Conservation (phyloP, 371 early-diverging fungal species). For the Apophysomyces variabilis region DNA sequence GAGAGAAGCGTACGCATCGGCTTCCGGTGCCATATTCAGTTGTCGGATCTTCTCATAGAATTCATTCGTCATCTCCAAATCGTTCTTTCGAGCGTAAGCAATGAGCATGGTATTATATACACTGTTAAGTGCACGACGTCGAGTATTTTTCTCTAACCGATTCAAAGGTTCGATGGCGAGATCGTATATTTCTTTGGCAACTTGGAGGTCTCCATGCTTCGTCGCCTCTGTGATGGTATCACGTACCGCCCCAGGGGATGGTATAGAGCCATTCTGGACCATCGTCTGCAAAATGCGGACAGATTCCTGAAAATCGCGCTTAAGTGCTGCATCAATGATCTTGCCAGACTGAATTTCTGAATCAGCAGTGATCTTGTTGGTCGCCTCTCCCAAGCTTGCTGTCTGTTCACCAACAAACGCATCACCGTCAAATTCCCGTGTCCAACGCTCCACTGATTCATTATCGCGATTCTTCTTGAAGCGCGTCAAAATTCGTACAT, state of each 20-base stretch:
- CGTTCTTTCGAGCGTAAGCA: constrained; percentile 52
- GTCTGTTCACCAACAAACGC: neutral
- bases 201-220: constrained; percentile 27
- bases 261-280: constrained; percentile 32
- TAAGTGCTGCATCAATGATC: constrained; percentile 32
- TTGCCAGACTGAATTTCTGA: constrained; percentile 34
- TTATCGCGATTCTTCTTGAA: constrained; percentile 23
- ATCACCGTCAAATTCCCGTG: constrained; percentile 27
- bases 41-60: constrained; percentile 55
- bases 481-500: constrained; percentile 23
- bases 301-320: constrained; percentile 35
- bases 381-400: constrained; percentile 5
- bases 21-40: constrained; percentile 37
- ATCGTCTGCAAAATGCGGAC: constrained; percentile 33
- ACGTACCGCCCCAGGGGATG: constrained; percentile 47
- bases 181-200: constrained; percentile 36
- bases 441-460: constrained; percentile 42
- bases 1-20: constrained; percentile 54
- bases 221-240: constrained; percentile 45
- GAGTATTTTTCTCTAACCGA: constrained; percentile 17
- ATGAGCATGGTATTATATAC: constrained; percentile 60
- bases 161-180: constrained; percentile 23
- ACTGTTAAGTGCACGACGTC: constrained; percentile 23
- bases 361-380: constrained; percentile 16
- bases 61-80: constrained; percentile 44